Evolutionary conservation across 2,329 filamentous ascomycete species (phyloP).

Genomic region (Diaporthe sp.): DNA sequence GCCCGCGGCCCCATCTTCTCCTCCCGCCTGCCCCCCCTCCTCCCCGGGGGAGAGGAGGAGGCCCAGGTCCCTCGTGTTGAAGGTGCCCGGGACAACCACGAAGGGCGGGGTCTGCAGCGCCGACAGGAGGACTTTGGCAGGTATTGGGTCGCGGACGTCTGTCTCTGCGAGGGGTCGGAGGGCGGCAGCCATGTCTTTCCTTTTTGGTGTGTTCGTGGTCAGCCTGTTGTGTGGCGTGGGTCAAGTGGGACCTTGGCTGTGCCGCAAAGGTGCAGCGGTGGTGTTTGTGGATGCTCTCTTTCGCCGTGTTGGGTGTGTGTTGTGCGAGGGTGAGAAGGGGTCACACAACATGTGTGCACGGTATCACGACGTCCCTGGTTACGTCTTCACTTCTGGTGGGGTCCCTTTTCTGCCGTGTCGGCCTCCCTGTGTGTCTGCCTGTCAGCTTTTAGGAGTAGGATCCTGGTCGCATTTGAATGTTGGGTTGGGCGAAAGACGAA

Average conservation of each 20-base stretch:
- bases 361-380: not conserved
- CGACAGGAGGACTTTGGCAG: slow-evolving; percentile 52
- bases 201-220: not conserved
- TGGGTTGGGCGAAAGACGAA: too few species aligned
- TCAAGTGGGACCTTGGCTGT: slow-evolving; percentile 1
- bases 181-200: slow-evolving; percentile 42
- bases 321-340: not conserved
- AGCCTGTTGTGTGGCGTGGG: not conserved
- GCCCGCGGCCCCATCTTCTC: not conserved
- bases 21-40: not conserved
- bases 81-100: slow-evolving; percentile 59
- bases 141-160: slow-evolving; percentile 57
- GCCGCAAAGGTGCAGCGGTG: not conserved
- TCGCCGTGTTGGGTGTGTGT: not conserved
- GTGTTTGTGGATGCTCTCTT: not conserved
- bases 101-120: slow-evolving; percentile 62
- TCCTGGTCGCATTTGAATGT: not conserved
- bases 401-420: not conserved
- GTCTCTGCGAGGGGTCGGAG: slow-evolving; percentile 58
- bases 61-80: slow-evolving; percentile 68
- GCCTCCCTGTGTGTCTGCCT: not conserved
- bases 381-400: too few species aligned
- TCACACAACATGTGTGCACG: not conserved
- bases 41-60: slow-evolving; percentile 51
- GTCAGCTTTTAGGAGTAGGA: not conserved